Conservation (phyloP, 148 eudicot genomes). For the Hydrangea macrophylla region DNA sequence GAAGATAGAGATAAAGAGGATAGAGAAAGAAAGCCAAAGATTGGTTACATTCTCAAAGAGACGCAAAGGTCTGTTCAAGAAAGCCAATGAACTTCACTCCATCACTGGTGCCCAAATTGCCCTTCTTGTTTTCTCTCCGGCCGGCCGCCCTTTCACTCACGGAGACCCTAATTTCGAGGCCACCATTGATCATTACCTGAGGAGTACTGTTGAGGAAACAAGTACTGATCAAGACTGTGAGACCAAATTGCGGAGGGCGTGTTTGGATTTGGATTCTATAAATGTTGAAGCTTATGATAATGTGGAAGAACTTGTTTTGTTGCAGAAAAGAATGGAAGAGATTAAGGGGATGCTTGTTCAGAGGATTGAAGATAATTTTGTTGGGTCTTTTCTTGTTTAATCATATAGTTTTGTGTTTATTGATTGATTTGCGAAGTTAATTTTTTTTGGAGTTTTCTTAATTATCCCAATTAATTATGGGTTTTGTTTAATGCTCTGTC, state of each 20-base stretch:
- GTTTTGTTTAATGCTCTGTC: too few relatives aligned
- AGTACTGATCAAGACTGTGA: too few relatives aligned
- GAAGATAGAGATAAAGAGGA: conserved; percentile 14
- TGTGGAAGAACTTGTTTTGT: background rate
- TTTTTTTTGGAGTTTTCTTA: too few relatives aligned
- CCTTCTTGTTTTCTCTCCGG: conserved; percentile 4
- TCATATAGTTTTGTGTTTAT: too few relatives aligned
- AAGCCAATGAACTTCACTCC: background rate
- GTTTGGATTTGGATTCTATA: conserved; percentile 4
- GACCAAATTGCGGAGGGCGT: background rate
- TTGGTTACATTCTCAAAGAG: conserved; percentile 16
- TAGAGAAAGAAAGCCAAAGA: background rate
- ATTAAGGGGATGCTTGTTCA: background rate
- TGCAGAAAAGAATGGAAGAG: background rate
- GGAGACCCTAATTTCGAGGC: conserved; percentile 8
- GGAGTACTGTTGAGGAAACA: too few relatives aligned
- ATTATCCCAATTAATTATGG: too few relatives aligned
- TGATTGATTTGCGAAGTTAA: too few relatives aligned
- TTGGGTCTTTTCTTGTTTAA: background rate
- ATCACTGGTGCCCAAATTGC: background rate
- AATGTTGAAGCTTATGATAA: background rate
- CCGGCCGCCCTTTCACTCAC: conserved; percentile 5
- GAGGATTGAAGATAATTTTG: background rate
- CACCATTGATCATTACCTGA: background rate
- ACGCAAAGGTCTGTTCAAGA: conserved; percentile 15